Conservation (phyloP, 75 land plant species). For the Adiantum capillusveneris region DNA sequence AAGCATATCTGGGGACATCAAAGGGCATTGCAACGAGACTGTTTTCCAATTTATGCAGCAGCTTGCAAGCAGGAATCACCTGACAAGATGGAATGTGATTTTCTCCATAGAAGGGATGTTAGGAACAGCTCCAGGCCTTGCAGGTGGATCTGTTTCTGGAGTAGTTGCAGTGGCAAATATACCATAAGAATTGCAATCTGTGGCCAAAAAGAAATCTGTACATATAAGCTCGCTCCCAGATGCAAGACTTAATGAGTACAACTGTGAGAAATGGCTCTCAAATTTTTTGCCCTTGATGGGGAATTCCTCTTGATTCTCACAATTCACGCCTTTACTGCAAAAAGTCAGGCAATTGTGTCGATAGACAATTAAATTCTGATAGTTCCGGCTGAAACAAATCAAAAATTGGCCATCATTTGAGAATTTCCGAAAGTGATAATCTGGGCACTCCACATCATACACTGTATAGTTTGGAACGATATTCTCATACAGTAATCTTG, state of each 20-base stretch:
- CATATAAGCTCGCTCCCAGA: slow-evolving; percentile 66
- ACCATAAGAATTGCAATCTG: slow-evolving; percentile 67
- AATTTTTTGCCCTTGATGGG: slow-evolving; percentile 60
- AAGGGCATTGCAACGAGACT: neutral
- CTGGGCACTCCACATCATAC: slow-evolving; percentile 82
- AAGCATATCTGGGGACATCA: neutral
- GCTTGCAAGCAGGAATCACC: no score
- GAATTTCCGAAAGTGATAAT: slow-evolving; percentile 70
- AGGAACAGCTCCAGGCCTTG: slow-evolving; percentile 52
- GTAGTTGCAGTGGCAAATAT: slow-evolving; percentile 89
- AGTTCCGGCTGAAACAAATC: slow-evolving; percentile 66
- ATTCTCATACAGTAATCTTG: slow-evolving; percentile 81
- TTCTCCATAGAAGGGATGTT: slow-evolving; percentile 83
- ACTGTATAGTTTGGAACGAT: slow-evolving; percentile 76
- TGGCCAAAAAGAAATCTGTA: slow-evolving; percentile 79
- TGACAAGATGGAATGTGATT: slow-evolving; percentile 74
- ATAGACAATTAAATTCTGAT: slow-evolving; percentile 76
- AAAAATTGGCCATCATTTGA: slow-evolving; percentile 90
- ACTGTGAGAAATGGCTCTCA: slow-evolving; percentile 78
- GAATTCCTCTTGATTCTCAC: slow-evolving; percentile 36
- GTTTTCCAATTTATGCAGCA: neutral
- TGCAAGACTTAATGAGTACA: slow-evolving; percentile 59
- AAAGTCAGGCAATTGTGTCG: slow-evolving; percentile 71
- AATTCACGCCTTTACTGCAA: slow-evolving; percentile 51
- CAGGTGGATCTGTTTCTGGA: slow-evolving; percentile 52